Evolutionary conservation across 331 rosid species (phyloP).

Genomic region (Pyrus hybrid): DNA sequence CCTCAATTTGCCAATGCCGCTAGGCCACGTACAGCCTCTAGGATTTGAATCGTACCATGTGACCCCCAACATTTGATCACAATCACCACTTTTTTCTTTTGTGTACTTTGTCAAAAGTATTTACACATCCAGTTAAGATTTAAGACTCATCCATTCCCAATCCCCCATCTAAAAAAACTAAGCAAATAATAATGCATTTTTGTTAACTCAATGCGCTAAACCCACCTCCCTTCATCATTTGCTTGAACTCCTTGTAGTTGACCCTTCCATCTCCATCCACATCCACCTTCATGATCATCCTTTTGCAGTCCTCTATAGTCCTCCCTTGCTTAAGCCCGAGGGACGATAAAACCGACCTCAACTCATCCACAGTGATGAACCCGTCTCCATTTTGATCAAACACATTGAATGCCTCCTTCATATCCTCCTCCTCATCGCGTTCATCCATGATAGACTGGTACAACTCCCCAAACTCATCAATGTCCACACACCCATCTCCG

Average conservation of each 20-base stretch:
- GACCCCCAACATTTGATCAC: background rate
- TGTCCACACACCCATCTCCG: slow-evolving; percentile 73
- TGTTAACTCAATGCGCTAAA: slow-evolving; percentile 41
- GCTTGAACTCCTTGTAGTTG: slow-evolving; percentile 65
- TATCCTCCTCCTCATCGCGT: slow-evolving; percentile 64
- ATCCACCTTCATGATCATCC: slow-evolving; percentile 81
- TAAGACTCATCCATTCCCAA: background rate
- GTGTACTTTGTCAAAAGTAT: slow-evolving; percentile 10
- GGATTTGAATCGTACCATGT: background rate
- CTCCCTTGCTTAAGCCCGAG: slow-evolving; percentile 79
- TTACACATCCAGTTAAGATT: slow-evolving; percentile 11
- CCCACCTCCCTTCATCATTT: slow-evolving; percentile 86
- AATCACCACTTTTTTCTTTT: background rate
- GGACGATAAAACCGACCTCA: slow-evolving; percentile 56
- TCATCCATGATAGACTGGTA: slow-evolving; percentile 67
- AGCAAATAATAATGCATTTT: background rate
- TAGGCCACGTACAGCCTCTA: background rate
- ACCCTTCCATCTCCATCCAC: slow-evolving; percentile 89
- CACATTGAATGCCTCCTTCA: slow-evolving; percentile 82
- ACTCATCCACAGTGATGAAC: slow-evolving; percentile 73
- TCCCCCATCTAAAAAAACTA: too few relatives aligned
- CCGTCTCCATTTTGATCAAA: slow-evolving; percentile 88
- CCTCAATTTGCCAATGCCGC: background rate
- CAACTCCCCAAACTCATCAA: slow-evolving; percentile 58
- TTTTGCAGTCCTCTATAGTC: slow-evolving; percentile 67